Conservation (phyloP, 306 rosid species). For the Rosa lucieae region DNA sequence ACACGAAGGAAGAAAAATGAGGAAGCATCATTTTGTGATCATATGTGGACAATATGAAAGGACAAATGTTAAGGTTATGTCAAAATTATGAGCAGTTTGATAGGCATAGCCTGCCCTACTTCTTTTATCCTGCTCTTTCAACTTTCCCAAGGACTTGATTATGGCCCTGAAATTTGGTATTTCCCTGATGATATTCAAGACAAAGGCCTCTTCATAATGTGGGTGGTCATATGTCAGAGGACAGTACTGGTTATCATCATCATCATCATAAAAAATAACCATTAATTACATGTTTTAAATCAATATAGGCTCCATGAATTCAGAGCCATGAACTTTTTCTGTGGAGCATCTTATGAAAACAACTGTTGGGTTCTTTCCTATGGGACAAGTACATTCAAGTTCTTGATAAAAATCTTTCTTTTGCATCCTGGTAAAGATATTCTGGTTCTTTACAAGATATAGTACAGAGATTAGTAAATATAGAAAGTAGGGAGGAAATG, state of each 20-base stretch:
- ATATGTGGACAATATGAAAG: slow-evolving; percentile 80
- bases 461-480: neutral
- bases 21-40: slow-evolving; percentile 53
- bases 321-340: slow-evolving; percentile 27
- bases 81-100: slow-evolving; percentile 64
- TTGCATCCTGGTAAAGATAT: slow-evolving; percentile 14
- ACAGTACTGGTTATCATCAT: neutral
- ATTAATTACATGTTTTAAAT: neutral
- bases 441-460: neutral
- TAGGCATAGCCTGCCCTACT: slow-evolving; percentile 62
- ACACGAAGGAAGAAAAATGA: slow-evolving; percentile 5
- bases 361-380: slow-evolving; percentile 3
- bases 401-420: slow-evolving; percentile 9
- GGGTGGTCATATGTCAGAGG: slow-evolving; percentile 18
- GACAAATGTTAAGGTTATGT: slow-evolving; percentile 98
- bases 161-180: slow-evolving; percentile 51
- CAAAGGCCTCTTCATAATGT: slow-evolving; percentile 21
- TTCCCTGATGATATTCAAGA: slow-evolving; percentile 10
- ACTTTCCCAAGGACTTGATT: slow-evolving; percentile 43
- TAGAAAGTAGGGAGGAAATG: neutral
- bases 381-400: slow-evolving; percentile 17
- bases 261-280: neutral
- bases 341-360: slow-evolving; percentile 22
- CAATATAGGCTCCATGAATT: slow-evolving; percentile 11
- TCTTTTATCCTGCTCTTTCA: slow-evolving; percentile 44